Percentiles rank a stretch among this genome's conserved stretches.
These are phyloP conservation scores for Hypocreales sp. DNA, from an alignment of 2,329 filamentous ascomycete species.

Conservation along the genomic window DNA sequence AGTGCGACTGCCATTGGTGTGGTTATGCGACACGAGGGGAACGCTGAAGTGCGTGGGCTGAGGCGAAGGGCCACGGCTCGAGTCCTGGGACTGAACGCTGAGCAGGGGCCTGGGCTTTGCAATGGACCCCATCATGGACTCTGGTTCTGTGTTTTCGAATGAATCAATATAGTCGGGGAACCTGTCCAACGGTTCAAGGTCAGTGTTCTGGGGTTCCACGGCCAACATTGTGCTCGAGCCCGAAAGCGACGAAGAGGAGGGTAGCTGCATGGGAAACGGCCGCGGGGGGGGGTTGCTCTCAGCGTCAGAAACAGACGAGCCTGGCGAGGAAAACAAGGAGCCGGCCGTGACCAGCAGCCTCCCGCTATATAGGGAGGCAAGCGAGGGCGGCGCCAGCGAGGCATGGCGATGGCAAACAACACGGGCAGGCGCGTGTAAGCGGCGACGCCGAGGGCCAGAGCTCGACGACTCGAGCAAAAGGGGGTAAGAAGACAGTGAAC, in stretches of 20 bases:
- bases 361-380: no score
- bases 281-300: no score
- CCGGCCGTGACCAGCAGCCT: no score
- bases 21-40: slow-evolving; percentile 34
- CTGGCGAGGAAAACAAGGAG: no score
- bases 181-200: slow-evolving; percentile 22
- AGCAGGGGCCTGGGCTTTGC: slow-evolving; percentile 24
- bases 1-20: slow-evolving; percentile 52
- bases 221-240: slow-evolving; percentile 18
- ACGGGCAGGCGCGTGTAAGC: no score
- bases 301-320: no score
- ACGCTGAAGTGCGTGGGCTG: slow-evolving; percentile 76
- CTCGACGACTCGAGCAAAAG: no score
- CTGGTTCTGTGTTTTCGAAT: slow-evolving; percentile 12
- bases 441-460: no score
- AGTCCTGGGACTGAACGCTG: slow-evolving; percentile 23
- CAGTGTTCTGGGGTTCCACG: slow-evolving; percentile 22
- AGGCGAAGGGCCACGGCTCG: slow-evolving; percentile 59
- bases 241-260: neutral
- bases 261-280: no score
- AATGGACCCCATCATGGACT: slow-evolving; percentile 13
- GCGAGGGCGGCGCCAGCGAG: no score
- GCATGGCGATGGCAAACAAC: no score
- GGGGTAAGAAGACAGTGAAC: no score
- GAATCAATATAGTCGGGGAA: slow-evolving; percentile 30